These are phyloP conservation scores for Galerina sulciceps DNA, from an alignment of 768 basidiomycete species.

Conservation along the genomic window DNA sequence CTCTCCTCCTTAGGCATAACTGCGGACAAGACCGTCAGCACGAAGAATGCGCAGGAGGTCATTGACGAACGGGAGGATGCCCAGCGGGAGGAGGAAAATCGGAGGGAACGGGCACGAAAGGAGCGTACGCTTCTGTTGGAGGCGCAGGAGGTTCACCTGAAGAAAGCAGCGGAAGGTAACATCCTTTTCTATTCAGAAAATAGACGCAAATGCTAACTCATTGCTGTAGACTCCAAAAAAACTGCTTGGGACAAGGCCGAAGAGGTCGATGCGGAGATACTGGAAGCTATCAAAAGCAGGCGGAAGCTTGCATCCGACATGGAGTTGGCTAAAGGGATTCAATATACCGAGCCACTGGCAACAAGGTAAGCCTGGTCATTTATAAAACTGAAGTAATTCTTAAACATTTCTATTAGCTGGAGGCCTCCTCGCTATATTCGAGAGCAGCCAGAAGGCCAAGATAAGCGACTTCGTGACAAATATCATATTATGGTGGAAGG, in stretches of 20 bases:
- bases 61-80: slow-evolving; percentile 74
- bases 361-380: slow-evolving; percentile 57
- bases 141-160: slow-evolving; percentile 92
- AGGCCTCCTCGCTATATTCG: slow-evolving; percentile 83
- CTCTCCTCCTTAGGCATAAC: slow-evolving; percentile 65
- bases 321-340: slow-evolving; percentile 92
- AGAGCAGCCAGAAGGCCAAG: slow-evolving; percentile 67
- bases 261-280: slow-evolving; percentile 88
- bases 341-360: slow-evolving; percentile 84
- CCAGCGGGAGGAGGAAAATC: slow-evolving; percentile 78
- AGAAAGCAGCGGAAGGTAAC: slow-evolving; percentile 81
- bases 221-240: slow-evolving; percentile 75
- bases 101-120: slow-evolving; percentile 75
- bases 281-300: slow-evolving; percentile 89
- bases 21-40: slow-evolving; percentile 52
- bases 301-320: slow-evolving; percentile 91
- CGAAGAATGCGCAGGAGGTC: slow-evolving; percentile 57
- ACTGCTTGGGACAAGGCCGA: slow-evolving; percentile 83
- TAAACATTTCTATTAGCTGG: slow-evolving; percentile 64
- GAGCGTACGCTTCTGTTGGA: slow-evolving; percentile 90
- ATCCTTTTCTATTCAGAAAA: neutral
- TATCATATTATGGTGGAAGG: slow-evolving; percentile 96
- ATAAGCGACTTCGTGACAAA: slow-evolving; percentile 81
- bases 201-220: neutral
- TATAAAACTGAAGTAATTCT: no score